Percentiles rank a stretch among this genome's conserved stretches.
These are phyloP conservation scores for Nitzschia sp. DNA, from an alignment of 108 stramenopile species.

Conservation along the genomic window DNA sequence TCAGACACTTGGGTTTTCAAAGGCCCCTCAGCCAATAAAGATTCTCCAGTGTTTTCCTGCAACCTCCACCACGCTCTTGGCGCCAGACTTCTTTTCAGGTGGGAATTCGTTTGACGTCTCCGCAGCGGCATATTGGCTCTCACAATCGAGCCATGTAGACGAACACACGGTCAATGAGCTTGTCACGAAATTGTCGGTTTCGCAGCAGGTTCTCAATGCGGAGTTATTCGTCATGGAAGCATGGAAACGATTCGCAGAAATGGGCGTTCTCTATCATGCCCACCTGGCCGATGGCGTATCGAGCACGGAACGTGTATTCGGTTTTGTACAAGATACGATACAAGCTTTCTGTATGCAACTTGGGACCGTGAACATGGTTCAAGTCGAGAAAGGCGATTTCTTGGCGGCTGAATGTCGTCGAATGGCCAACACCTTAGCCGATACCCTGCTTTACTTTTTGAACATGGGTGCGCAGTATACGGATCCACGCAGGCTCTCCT, in stretches of 20 bases:
- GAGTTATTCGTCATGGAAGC: conserved; percentile 23
- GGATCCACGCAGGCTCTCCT: neutral
- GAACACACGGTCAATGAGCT: conserved; percentile 6
- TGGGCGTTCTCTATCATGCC: conserved; percentile 1
- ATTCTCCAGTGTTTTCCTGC: conserved; percentile 26
- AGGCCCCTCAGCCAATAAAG: neutral
- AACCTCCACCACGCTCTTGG: conserved; percentile 2
- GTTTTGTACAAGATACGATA: conserved; percentile 4
- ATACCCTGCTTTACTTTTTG: conserved; percentile 19
- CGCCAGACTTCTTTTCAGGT: conserved; percentile 13
- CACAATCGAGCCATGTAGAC: neutral
- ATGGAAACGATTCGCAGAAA: conserved; percentile 17
- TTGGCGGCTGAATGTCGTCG: conserved; percentile 7
- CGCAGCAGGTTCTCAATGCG: conserved; percentile 2
- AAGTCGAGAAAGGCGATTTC: conserved; percentile 17
- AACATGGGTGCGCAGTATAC: conserved; percentile 11
- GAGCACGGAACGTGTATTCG: conserved; percentile 2
- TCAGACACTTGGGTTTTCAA: neutral
- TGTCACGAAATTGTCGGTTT: conserved; percentile 11
- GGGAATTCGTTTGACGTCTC: conserved; percentile 35
- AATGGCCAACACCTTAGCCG: conserved; percentile 20
- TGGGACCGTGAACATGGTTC: conserved; percentile 10
- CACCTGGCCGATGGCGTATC: neutral
- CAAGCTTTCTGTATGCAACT: neutral
- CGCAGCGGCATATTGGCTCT: conserved; percentile 14